Evolutionary conservation across 2,329 filamentous ascomycete species (phyloP).

Genomic region (Talaromyces sp.): DNA sequence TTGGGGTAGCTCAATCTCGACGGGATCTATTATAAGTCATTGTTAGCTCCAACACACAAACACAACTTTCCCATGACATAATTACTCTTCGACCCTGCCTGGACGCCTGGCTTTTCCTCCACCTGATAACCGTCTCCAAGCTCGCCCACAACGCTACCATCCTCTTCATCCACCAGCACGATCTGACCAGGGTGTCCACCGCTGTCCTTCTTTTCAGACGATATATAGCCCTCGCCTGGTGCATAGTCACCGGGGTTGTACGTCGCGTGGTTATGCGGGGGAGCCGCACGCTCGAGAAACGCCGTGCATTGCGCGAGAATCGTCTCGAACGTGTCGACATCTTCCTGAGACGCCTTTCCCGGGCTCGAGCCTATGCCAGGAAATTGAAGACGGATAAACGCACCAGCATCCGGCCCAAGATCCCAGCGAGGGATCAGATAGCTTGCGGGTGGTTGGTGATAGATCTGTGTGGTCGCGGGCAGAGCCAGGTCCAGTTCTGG

Average conservation of each 20-base stretch:
- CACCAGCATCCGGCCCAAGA: conserved; percentile 76
- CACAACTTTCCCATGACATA: conserved; percentile 33
- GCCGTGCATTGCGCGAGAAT: conserved; percentile 97
- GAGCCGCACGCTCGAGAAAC: conserved; percentile 77
- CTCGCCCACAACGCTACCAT: conserved; percentile 92
- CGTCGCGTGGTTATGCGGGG: conserved; percentile 42
- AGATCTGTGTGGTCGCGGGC: conserved; percentile 94
- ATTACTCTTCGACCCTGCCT: conserved; percentile 93
- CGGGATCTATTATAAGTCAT: conserved; percentile 33
- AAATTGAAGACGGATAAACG: conserved; percentile 92
- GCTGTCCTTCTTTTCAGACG: conserved; percentile 17
- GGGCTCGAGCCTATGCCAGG: conserved; percentile 64
- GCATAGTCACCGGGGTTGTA: conserved; percentile 82
- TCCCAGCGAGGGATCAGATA: conserved; percentile 97
- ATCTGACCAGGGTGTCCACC: conserved; percentile 52
- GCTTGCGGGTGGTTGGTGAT: conserved; percentile 86
- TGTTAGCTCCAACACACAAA: not conserved
- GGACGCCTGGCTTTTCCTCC: conserved; percentile 68
- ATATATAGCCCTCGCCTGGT: conserved; percentile 71
- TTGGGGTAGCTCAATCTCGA: conserved; percentile 42
- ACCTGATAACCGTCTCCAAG: conserved; percentile 76
- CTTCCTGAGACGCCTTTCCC: conserved; percentile 70
- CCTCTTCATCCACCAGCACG: conserved; percentile 90
- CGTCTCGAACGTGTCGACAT: conserved; percentile 93
- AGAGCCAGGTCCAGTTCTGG: conserved; percentile 91